A percentile compares a stretch with the other conserved stretches of the same genome.
Conservation (phyloP, 257 asterid genomes). For the Voacanga thouarsii region DNA sequence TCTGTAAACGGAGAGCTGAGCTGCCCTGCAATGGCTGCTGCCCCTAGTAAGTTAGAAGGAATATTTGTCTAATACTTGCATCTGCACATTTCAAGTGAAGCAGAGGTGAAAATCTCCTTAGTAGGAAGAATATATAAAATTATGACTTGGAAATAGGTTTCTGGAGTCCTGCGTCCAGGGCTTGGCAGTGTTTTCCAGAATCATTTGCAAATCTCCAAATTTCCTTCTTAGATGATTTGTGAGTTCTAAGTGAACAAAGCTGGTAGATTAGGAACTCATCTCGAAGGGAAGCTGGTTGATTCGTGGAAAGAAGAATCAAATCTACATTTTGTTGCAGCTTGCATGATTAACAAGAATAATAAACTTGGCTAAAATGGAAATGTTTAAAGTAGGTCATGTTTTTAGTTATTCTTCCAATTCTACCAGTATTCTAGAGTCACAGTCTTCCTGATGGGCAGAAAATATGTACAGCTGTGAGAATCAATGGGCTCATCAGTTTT, state of each 20-base stretch:
- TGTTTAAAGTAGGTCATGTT: background rate
- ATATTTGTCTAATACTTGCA: no score
- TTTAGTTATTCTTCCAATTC: background rate
- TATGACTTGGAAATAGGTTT: no score
- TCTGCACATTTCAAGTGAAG: no score
- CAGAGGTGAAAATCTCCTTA: no score
- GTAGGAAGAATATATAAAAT: no score
- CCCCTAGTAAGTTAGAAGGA: conserved; percentile 61
- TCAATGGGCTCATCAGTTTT: conserved; percentile 82
- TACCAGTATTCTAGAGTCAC: background rate
- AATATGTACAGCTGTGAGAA: conserved; percentile 57
- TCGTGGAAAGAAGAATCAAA: no score
- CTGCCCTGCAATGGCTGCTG: conserved; percentile 94
- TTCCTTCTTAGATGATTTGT: background rate
- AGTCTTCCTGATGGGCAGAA: background rate
- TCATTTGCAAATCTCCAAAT: background rate
- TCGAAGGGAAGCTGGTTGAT: no score
- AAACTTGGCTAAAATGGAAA: no score
- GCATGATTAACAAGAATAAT: no score
- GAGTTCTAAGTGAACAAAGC: background rate
- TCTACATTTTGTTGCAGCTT: no score
- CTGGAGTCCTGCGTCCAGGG: background rate
- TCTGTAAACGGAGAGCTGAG: conserved; percentile 78
- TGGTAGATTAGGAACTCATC: no score
- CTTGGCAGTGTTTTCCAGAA: background rate